Evolutionary conservation across 441 rosid species (phyloP), one percentile per base, ranked within the genome.

Genomic region (Iberis amara): DNA sequence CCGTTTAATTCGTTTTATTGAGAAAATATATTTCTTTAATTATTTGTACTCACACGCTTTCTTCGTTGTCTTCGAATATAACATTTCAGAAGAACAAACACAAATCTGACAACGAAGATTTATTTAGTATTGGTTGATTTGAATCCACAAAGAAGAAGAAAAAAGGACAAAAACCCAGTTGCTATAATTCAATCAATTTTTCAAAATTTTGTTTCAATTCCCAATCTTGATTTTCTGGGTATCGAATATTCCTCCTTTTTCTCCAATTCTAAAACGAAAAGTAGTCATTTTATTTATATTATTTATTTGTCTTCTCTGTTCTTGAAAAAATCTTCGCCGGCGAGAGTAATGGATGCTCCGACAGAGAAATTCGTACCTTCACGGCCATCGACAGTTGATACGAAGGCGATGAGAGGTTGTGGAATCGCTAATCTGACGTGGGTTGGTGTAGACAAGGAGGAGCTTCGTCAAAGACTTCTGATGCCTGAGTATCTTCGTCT

Each of bases 401-500:
- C 96, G 14, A 56, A 71, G 53, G 58, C 81, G 39, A 66, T 78
- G 53, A 68, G 72, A 36, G 78, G 81, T 2, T 86, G 86, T 69
- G 92, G 88, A 0, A 62, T 89, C 9, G 68, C 88, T 35, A 86
- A 85, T 40, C 70, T 89, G 27, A 60, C 89, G 39, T 91, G 91
- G 61, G 64, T 78, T 27, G 68, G 87, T 49, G 73, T 89, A 14
- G 81, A 84, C 47, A 88, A 77, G 73, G 92, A 79, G 47, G 86
- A 76, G 49, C 66, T 86, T n/a, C 74, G 64, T 68, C 49, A 59
- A 67, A 76, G 62, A 57, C 52, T 86, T 5, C 39, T 68, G 57
- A 79, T 92, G 66, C 96, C 96, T 4, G 70, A 71, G 52, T 82
- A 88, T 55, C 61, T 92, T 9, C 94, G 91, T 31, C 69, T 59